Evolutionary conservation across 352 stramenopile genomes (phyloP), one percentile per base, ranked within the genome.

Genomic region (Globisporangium irregulare): DNA sequence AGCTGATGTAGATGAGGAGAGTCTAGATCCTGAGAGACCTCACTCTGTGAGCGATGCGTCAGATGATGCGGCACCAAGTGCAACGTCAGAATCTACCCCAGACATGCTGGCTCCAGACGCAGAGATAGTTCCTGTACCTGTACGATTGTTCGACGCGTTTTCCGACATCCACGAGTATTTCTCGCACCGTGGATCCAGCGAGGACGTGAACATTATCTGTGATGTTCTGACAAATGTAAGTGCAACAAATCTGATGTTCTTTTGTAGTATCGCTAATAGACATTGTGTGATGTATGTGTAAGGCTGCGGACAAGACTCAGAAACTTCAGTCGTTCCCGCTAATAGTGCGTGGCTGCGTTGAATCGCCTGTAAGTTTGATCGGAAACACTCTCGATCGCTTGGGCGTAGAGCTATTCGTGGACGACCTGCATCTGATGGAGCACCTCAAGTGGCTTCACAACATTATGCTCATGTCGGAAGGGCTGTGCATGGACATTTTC

Each of bases 401-500:
- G 34, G 79, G 81, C 0, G 55, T 91, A 15, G 59, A 73, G 20
- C 78, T 79, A 27, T 80, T 91, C 66, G 64, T 78, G 18, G 64
- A 70, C 2, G 77, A 81, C 2, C 63, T 91, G 5, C 55, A 78
- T 3, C 18, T 92, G 20, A 64, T 83, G 57, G 63, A 73, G 25
- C 82, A 94, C 56, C 67, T 91, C 12, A 54, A 72, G 29, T 91
- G 84, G 84, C 62, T 92, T 20, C 79, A 80, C 20, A 86, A 77
- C 20, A 70, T 94, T 22, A 79, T 87, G 77, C 74, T 92, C 20
- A 92, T 92, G 84, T 80, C 76, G 22, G 84, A 91, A 73, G 84
- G 84, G 2, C 69, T 92, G 8, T 91, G 82, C 46, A 89, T 91
- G 73, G 75, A 86, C 55, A 89, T 91, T 29, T 90, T 94, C 29